Evolutionary conservation across 805 yeast genomes (phyloP), one percentile per base, ranked within the genome.

Genomic region (Kurtzmaniella cleridarum): DNA sequence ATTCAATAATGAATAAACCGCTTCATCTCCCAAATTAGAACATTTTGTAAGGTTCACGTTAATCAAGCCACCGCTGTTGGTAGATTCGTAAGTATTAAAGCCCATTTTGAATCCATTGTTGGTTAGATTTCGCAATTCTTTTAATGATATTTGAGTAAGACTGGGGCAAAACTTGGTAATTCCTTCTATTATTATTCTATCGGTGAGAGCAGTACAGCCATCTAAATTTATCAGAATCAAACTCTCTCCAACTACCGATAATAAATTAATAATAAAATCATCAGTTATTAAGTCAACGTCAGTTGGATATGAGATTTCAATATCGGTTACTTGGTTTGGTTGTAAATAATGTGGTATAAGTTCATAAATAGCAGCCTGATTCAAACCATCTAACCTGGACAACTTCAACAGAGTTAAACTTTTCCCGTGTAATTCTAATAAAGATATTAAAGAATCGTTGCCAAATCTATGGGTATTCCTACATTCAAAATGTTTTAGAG

Each of bases 391-490:
- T 17, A 93, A 60, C 37, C 91, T 64, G 5, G 83, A 73, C 18
- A 93, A 55, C 27, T 78, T 71, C 30, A 93, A 61, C 3, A 69
- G 62, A n/a, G 69, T 71, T 28, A 93, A 56, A 17, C 67, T 66
- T 0, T 65, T 48, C 1, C 72, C 73, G 53, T 89, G 77, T 39
- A 73, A 73, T 34, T 76, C 83, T 14, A 85, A 64, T 32, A 93
- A 54, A 14, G 79, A 57, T 3, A 78, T 70, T 18, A 91, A 56
- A 0, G 89, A 78, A 35, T 76, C 81, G 41, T 81, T 75, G 11
- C 79, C 73, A 46, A 93, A 81, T 40, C 98, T 69, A 55, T 91
- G 96, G 1, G 97, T 91, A 52, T 88, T 86, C 28, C 79, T 68
- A 9, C 93, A 56, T 44, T 81, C 81, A 47, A 93, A 77, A 32